Base-by-base conservation (phyloP, 257 asterid species). In the Solanum acaule region DNA sequence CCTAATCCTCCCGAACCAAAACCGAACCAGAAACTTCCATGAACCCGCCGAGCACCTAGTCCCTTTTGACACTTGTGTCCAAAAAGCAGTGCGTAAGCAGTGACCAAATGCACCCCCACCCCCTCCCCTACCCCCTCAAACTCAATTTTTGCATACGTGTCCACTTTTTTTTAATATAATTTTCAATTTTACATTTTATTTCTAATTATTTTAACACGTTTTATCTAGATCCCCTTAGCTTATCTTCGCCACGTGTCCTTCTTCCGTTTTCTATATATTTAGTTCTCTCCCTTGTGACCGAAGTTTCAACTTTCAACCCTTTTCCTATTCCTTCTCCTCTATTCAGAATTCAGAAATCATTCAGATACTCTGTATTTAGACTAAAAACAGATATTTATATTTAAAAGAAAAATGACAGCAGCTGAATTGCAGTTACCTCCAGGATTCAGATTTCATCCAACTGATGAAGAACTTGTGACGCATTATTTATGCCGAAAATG, bases 391-490 rank as follows among this genome's bases (percentile, higher is more conserved):
- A 90, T 44, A 15, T 71, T 31, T 15, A 34, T 34, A 61, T 78
- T 81, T 46, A 27, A 35, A 23, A 27, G 18, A 56, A 18, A 46
- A 27, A 72, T 82, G 88, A 93, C 93, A 95, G 89, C 92, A 18
- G 91, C 93, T 12, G 94, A 94, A 86, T 70, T 96, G 88, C 95
- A 93, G 13, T 88, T 95, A 73, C 99, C 99, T 15, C 95, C 99
- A 5, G 99, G 99, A 0, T 96, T 96, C 89, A 91, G 98, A 25
- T 96, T 96, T 89, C 99, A 96, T 79, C 99, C 99, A 1, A 94
- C 98, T 31, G 99, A 96, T 84, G 99, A 96, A 49, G 98, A 95
- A 86, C 98, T 96, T 6, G 99, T 96, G 63, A 90, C 91, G 96
- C 98, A 96, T 72, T 96, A 96, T 84, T 88, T 96, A 20, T 91